Base-by-base conservation (phyloP, 495 filamentous ascomycete species). In the Apodospora peruviana region DNA sequence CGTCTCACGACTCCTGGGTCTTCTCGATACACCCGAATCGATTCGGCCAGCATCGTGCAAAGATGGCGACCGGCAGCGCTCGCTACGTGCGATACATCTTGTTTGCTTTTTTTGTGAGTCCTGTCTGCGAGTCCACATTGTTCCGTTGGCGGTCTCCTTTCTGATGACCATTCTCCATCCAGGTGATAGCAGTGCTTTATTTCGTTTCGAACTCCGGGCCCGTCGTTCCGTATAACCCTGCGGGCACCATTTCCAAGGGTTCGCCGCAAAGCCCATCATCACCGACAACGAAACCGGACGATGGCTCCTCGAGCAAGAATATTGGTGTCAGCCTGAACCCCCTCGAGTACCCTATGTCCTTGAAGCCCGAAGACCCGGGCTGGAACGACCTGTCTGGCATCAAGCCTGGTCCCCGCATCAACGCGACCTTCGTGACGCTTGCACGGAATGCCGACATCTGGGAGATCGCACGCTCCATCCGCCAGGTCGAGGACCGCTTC, bases 401-500 rank as follows among this genome's bases (percentile, higher is more conserved):
- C 24, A 75, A 76, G 8, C 66, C 68, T 5, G 83, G 82, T 29
- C 77, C 80, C 38, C 84, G 84, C 51, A 86, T 94, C 71, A 98
- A 98, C 65, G 93, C 93, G 22, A 97, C 94, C 2, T 98, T 98
- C 61, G 90, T 98, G 35, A 95, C 90, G 14, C 77, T 98, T 52
- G 93, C 93, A 16, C 84, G 94, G 43, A 98, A 98, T 64, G 74
- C 73, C 24, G 93, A 98, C 65, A 66, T 96, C 35, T 98, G 94
- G 94, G 93, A 97, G 24, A 96, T 98, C 57, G 86, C 90, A 20
- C 83, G 86, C 58, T 94, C 89, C 7, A 98, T 98, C 60, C 88
- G 93, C 19, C 84, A 91, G 54, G 82, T 98, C 27, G 93, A 98
- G 70, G 93, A 98, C 64, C 86, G 93, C 54, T 97, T 98, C 82